phyloP scores from a whole-genome alignment of 495 filamentous ascomycete genomes.

The Amphirosellinia nigrospora region DNA sequence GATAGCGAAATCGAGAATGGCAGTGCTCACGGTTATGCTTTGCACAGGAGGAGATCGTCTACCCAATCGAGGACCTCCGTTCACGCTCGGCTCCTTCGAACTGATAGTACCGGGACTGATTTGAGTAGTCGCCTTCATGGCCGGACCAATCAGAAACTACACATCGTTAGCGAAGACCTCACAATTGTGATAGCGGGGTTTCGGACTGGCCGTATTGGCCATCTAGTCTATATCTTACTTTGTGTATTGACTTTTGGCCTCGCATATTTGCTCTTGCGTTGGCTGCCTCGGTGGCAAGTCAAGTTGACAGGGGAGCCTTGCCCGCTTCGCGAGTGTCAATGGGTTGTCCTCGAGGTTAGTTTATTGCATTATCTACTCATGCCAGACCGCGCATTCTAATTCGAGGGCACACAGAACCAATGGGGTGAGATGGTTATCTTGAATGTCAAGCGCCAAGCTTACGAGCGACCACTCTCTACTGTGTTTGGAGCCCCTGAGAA shows the following conservation, averaged over 20 bases:
- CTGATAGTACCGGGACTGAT: conserved; percentile 65
- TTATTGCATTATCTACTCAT: not conserved
- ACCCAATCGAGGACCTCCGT: conserved; percentile 62
- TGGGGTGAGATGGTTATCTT: conserved; percentile 89
- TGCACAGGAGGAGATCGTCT: conserved; percentile 50
- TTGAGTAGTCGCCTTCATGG: conserved; percentile 63
- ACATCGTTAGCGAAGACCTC: conserved; percentile 91
- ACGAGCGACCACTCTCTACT: conserved; percentile 82
- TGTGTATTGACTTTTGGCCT: conserved; percentile 76
- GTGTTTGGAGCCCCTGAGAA: conserved; percentile 76
- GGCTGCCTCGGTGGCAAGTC: conserved; percentile 88
- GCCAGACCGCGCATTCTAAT: not conserved
- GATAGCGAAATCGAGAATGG: conserved; percentile 49
- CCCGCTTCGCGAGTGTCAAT: conserved; percentile 74
- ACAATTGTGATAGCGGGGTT: conserved; percentile 93
- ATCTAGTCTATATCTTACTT: conserved; percentile 68
- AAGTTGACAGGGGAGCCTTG: conserved; percentile 71
- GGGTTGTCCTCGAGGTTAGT: conserved; percentile 85
- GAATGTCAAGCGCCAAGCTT: conserved; percentile 66
- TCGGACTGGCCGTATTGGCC: conserved; percentile 71
- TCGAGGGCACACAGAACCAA: conserved; percentile 67
- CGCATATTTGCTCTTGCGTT: conserved; percentile 82
- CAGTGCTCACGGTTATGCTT: conserved; percentile 45
- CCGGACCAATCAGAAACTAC: conserved; percentile 82
- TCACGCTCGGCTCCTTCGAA: conserved; percentile 74